These are phyloP conservation scores for Escallonia rubra DNA, from an alignment of 129 eudicot genomes.

Conservation along the genomic window DNA sequence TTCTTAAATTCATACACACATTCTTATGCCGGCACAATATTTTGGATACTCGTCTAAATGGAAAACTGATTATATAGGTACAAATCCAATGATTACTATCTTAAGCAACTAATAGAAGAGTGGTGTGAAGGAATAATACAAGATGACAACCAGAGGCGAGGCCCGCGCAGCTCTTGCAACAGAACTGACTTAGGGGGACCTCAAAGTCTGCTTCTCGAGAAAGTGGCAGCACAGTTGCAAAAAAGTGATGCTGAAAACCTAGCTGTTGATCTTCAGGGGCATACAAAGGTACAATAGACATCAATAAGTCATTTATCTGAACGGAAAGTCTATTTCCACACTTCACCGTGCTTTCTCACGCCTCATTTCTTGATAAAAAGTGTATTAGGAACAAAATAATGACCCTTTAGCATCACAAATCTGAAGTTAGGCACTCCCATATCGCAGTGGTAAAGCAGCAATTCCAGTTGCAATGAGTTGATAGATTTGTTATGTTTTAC, in stretches of 20 bases:
- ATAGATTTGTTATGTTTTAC: background rate
- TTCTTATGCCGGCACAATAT: no score
- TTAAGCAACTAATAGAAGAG: constrained; percentile 84
- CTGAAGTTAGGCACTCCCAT: no score
- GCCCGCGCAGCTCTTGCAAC: constrained; percentile 29
- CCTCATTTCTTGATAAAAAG: no score
- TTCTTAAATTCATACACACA: no score
- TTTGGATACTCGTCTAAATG: background rate
- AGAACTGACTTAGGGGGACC: constrained; percentile 45
- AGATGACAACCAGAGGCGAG: constrained; percentile 30
- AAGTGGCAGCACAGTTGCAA: constrained; percentile 81
- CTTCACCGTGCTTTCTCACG: no score
- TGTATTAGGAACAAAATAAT: no score
- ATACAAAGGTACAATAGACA: constrained; percentile 56
- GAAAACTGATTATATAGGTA: constrained; percentile 39
- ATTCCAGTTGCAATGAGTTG: no score
- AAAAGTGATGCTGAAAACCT: constrained; percentile 41
- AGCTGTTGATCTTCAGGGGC: constrained; percentile 75
- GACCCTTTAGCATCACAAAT: no score
- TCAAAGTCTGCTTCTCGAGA: constrained; percentile 70
- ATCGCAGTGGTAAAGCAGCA: no score
- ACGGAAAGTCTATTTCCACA: no score
- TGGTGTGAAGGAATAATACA: constrained; percentile 97
- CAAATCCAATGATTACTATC: constrained; percentile 84
- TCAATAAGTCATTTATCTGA: background rate